Base-by-base conservation (phyloP, 176 grass and related monocot species). In the Musa schizocarpa region DNA sequence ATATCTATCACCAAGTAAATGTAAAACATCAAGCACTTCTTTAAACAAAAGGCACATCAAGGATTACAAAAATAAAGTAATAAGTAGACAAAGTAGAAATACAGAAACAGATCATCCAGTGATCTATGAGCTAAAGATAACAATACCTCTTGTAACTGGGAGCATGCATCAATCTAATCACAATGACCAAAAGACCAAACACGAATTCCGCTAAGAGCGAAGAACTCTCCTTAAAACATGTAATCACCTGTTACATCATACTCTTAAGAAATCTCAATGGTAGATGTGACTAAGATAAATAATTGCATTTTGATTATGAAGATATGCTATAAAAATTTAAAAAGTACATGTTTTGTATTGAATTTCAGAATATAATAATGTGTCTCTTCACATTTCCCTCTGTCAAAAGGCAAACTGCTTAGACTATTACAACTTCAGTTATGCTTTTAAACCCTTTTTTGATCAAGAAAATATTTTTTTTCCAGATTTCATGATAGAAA, bases 181-280 rank as follows among this genome's bases (percentile, higher is more conserved):
- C 77, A 81, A 68, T 73, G 69, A 90, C n/a, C 78, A 90, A 84
- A 53, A 90, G 27, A 23, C 68, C 90, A 53, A 93, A 92, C 53
- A 77, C 81, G 64, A 83, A 52, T 83, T 89, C 84, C 75, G 58
- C 77, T 75, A 61, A 82, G 49, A 97, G 54, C 73, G 75, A 93
- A 54, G 83, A 78, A 12, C 83, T 76, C 50, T 93, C 93, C 25
- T 59, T 65, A 75, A 86, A n/a, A 77, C 82, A 87, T 80, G 68
- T 1, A 49, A 83, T 59, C 55, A 69, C 75, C 93, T 97, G 72
- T 54, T 76, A 81, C 25, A 84, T 14, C 54, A 74, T 52, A 52
- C 64, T 59, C 68, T 5, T 29, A 56, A 9, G 34, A 56, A 72
- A 53, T 19, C 20, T 4, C 14, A 27, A 17, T 11, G 8, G 34